phyloP scores from a whole-genome alignment of 2,329 filamentous ascomycete genomes.

The Colletotrichum tanaceti region DNA sequence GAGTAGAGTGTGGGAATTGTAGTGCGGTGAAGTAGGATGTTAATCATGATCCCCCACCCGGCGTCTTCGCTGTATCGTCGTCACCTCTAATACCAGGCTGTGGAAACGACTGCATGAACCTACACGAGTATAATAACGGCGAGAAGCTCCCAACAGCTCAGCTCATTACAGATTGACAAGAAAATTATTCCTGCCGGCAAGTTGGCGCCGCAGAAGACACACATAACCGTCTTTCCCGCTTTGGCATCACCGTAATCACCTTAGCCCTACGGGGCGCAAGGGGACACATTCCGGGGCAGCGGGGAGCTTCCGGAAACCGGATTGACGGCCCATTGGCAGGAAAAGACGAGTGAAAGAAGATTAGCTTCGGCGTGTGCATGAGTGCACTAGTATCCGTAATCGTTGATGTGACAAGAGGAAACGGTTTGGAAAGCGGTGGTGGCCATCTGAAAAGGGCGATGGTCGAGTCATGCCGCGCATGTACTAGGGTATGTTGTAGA shows the following conservation, averaged over 20 bases:
- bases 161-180: neutral
- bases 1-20: no score
- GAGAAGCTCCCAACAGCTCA: neutral
- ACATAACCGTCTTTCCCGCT: neutral
- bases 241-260: no score
- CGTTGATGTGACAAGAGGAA: neutral
- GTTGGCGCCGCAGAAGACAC: neutral
- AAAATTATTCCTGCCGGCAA: neutral
- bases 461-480: neutral
- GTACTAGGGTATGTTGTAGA: no score
- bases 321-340: no score
- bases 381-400: no score
- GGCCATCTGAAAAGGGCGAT: neutral
- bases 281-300: neutral
- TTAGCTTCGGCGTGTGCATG: neutral
- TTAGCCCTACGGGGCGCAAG: conserved; percentile 3
- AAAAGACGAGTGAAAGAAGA: no score
- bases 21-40: no score
- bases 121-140: no score
- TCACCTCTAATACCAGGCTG: no score
- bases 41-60: no score
- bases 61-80: no score
- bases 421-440: neutral
- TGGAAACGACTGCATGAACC: no score
- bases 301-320: neutral